These are phyloP conservation scores for Pseudocercospora vitis DNA, from an alignment of 2,329 filamentous ascomycete genomes.

Conservation along the genomic window DNA sequence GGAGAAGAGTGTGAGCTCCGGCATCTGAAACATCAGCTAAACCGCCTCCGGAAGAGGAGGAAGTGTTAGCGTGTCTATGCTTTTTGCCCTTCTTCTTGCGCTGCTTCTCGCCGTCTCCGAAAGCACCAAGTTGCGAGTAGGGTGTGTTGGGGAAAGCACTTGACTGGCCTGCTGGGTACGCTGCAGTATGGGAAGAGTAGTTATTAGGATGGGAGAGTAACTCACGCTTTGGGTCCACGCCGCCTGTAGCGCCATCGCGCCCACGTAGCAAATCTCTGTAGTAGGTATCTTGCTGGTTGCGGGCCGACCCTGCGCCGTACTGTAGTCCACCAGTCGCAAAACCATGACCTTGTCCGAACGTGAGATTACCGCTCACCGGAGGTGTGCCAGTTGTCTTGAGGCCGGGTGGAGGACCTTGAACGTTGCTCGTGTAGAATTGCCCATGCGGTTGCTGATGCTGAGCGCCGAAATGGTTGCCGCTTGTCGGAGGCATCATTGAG, in stretches of 20 bases:
- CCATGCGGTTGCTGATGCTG: slow-evolving; percentile 57
- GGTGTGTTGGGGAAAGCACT: slow-evolving; percentile 28
- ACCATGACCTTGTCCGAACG: slow-evolving; percentile 86
- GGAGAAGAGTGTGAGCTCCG: slow-evolving; percentile 79
- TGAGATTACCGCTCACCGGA: slow-evolving; percentile 72
- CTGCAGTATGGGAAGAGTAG: slow-evolving; percentile 26
- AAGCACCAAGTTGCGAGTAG: slow-evolving; percentile 30
- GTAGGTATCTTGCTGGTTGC: slow-evolving; percentile 31
- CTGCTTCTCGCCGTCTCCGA: slow-evolving; percentile 53
- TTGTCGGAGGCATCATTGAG: slow-evolving; percentile 71
- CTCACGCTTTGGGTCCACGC: slow-evolving; percentile 37
- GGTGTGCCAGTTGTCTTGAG: slow-evolving; percentile 94
- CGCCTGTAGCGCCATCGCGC: slow-evolving; percentile 22
- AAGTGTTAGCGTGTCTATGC: slow-evolving; percentile 99
- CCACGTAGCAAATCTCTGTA: slow-evolving; percentile 28
- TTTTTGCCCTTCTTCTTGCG: slow-evolving; percentile 99
- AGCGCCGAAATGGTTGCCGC: slow-evolving; percentile 49
- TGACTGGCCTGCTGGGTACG: slow-evolving; percentile 28
- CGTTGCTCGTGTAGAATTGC: slow-evolving; percentile 79
- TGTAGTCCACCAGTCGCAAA: slow-evolving; percentile 69
- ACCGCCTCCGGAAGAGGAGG: slow-evolving; percentile 91
- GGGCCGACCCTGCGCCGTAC: slow-evolving; percentile 58
- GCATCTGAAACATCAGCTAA: slow-evolving; percentile 91
- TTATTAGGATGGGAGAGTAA: slow-evolving; percentile 34
- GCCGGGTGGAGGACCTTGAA: slow-evolving; percentile 90